Percentiles rank a stretch among this genome's conserved stretches.
phyloP scores from a whole-genome alignment of 306 rosid species.

The Psophocarpus tetragonolobus region DNA sequence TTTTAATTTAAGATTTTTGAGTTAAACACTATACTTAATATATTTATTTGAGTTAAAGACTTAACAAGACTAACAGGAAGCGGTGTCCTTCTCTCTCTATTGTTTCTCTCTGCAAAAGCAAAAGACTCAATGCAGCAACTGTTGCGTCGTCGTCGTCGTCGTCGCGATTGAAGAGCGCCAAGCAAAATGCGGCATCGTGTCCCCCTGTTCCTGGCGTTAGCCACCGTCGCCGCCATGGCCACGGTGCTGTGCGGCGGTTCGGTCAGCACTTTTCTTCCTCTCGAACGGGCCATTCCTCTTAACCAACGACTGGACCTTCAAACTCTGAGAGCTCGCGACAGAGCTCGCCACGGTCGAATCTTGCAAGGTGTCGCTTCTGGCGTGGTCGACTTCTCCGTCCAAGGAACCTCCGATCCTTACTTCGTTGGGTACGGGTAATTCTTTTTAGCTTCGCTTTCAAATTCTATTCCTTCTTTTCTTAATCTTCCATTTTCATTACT shows the following conservation, averaged over 20 bases:
- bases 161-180: constrained; percentile 34
- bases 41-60: too few relatives aligned
- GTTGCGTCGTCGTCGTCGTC: constrained; percentile 39
- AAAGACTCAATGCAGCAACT: constrained; percentile 42
- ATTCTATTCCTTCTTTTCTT: neutral
- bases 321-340: constrained; percentile 71
- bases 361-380: constrained; percentile 62
- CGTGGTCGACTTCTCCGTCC: constrained; percentile 83
- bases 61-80: too few relatives aligned
- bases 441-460: constrained; percentile 27
- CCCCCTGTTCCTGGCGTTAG: constrained; percentile 34
- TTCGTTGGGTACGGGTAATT: constrained; percentile 61
- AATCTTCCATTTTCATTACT: neutral
- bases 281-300: constrained; percentile 73
- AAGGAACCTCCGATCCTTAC: constrained; percentile 91
- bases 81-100: neutral
- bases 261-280: constrained; percentile 54
- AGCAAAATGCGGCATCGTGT: constrained; percentile 51
- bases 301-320: constrained; percentile 52
- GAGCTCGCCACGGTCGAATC: constrained; percentile 72
- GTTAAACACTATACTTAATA: too few relatives aligned
- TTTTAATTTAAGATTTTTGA: too few relatives aligned
- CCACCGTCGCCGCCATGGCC: constrained; percentile 25
- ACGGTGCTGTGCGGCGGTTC: constrained; percentile 50
- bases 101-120: constrained; percentile 1